Base-by-base conservation (phyloP, 1,284 basidiomycete species). In the Athelia psychrophila region DNA sequence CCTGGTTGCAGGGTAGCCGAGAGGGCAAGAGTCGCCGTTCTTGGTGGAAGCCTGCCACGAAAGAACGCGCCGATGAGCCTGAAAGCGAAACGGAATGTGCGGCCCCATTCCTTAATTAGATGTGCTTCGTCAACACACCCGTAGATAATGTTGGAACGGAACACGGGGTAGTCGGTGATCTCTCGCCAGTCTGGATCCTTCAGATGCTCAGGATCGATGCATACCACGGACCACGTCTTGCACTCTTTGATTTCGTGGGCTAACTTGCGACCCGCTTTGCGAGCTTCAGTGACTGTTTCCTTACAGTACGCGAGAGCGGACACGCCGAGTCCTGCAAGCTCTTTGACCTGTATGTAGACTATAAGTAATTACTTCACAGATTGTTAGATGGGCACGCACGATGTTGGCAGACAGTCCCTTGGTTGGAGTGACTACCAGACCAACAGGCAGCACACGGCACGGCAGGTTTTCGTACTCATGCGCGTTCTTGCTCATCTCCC, bases 1-100 rank as follows among this genome's bases (percentile, higher is more conserved):
- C 57, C 57, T 6, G 54, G 55, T 27, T 50, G 20, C 6, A 59
- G 51, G 8, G 57, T 59, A 13, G 52, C 57, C 2, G 58, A 52
- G 4, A 59, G 44, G 15, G 48, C 48, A 23, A 57, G 50, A n/a
- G 53, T 47, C 20, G 56, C 44, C 18, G 50, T 40, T n/a, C 45
- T 13, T 12, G 38, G 30, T 13, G 52, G 56, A 16, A 59, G 54
- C 13, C 51, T 47, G 15, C 57, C 55, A 15, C 52, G 49, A 20
- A 57, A 33, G 35, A 60, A 58, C 2, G 49, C 16, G 12, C 59
- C 59, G 47, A 58, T 56, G 40, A 46, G 45, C 15, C 44, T 30
- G 42, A 53, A 60, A 0, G 47, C 12, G 1, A 52, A 45, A 1
- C 57, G 30, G 46, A 60, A 58, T 12, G 46, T 30, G 2, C 12